Evolutionary conservation across 2,329 filamentous ascomycete species (phyloP).

Genomic region (Trichoderma arundinaceum): DNA sequence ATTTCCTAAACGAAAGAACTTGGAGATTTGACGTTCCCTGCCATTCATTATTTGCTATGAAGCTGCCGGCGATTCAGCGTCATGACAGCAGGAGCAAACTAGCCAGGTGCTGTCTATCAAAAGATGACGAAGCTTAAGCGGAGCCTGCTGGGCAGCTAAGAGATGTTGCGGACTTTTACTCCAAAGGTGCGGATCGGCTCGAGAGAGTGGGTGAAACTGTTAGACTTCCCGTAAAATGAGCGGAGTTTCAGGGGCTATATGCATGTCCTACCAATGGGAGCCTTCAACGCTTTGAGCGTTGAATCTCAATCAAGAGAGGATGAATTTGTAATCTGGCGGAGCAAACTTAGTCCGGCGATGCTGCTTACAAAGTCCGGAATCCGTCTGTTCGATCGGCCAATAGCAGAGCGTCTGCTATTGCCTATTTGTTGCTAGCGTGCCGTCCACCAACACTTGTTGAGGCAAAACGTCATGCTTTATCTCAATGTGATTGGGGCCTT

Average conservation of each 20-base stretch:
- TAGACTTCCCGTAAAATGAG: not conserved
- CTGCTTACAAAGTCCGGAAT: constrained; percentile 9
- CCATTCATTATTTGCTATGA: no score
- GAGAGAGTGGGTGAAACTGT: not conserved
- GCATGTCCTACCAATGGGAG: not conserved
- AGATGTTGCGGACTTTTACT: constrained; percentile 2
- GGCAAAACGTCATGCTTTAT: no score
- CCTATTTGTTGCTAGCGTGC: constrained; percentile 3
- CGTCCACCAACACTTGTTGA: no score
- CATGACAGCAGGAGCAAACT: no score
- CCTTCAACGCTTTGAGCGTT: not conserved
- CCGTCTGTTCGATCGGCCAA: not conserved
- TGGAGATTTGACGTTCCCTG: no score
- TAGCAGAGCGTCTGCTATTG: not conserved
- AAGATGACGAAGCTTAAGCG: not conserved
- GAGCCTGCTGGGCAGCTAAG: not conserved
- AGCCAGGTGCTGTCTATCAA: not conserved
- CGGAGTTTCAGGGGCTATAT: not conserved
- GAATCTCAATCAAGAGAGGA: not conserved
- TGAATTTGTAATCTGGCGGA: constrained; percentile 7
- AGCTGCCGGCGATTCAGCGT: no score
- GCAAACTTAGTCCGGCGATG: not conserved
- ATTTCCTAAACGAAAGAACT: no score
- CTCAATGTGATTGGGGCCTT: no score
- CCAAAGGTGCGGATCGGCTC: not conserved